These are phyloP conservation scores for Fusarium xyrophilum DNA, from an alignment of 2,329 filamentous ascomycete genomes.

Conservation along the genomic window DNA sequence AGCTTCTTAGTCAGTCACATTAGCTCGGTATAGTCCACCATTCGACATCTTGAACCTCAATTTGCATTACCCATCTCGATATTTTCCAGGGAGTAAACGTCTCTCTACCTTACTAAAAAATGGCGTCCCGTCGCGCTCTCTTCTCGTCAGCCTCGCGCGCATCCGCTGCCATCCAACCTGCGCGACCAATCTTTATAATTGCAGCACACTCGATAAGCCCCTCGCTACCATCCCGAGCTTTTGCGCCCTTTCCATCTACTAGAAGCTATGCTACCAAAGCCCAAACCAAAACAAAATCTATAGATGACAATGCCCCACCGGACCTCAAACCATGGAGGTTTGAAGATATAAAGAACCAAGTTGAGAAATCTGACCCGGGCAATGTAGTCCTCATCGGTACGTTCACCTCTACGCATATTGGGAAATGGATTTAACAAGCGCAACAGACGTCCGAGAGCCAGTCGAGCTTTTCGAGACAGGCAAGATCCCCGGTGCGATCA, in stretches of 20 bases:
- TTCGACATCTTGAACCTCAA: constrained; percentile 15
- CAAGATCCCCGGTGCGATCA: constrained; percentile 80
- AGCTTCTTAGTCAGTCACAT: constrained; percentile 21
- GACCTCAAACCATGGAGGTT: constrained; percentile 57
- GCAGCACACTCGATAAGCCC: constrained; percentile 7
- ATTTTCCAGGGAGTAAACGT: neutral
- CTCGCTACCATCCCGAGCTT: neutral
- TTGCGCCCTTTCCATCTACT: constrained; percentile 4
- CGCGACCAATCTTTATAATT: constrained; percentile 9
- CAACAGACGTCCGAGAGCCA: constrained; percentile 75
- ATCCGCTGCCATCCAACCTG: constrained; percentile 11
- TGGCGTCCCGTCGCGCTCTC: constrained; percentile 33
- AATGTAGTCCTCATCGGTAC: constrained; percentile 57
- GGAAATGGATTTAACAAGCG: neutral
- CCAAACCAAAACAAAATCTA: neutral
- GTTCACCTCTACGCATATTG: neutral
- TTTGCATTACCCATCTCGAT: neutral
- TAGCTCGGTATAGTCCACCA: neutral
- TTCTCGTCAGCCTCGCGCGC: constrained; percentile 29
- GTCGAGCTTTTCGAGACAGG: constrained; percentile 68
- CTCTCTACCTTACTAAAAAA: neutral
- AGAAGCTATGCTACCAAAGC: constrained; percentile 25
- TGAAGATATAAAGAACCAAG: constrained; percentile 55
- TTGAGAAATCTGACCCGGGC: constrained; percentile 33
- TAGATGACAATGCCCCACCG: neutral